These are phyloP conservation scores for Trametes pubescens DNA, from an alignment of 1,284 basidiomycete genomes.

Conservation along the genomic window DNA sequence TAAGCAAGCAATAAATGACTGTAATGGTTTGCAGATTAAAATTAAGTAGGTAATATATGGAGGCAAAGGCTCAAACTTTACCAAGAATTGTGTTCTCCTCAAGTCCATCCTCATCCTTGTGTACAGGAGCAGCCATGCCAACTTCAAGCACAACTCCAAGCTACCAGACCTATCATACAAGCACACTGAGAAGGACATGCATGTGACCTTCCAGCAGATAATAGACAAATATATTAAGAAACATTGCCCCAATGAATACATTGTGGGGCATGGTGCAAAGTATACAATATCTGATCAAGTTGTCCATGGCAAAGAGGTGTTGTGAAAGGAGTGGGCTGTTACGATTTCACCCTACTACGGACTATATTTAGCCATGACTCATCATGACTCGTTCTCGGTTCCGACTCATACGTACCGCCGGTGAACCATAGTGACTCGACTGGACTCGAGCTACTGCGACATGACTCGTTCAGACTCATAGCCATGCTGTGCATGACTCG, in stretches of 20 bases:
- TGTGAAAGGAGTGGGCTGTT: background rate
- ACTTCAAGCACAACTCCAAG: slow-evolving; percentile 23
- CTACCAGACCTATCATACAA: slow-evolving; percentile 1
- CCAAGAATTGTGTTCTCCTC: slow-evolving; percentile 21
- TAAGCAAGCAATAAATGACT: background rate
- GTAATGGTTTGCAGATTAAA: background rate
- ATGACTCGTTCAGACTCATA: no score
- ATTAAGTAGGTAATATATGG: slow-evolving; percentile 16
- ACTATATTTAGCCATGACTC: no score
- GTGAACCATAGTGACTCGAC: no score
- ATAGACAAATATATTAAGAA: background rate
- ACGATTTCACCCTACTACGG: no score
- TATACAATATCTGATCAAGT: slow-evolving; percentile 9
- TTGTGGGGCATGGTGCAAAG: background rate
- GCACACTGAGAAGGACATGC: slow-evolving; percentile 24
- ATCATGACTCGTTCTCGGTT: no score
- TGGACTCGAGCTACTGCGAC: no score
- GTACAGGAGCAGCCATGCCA: slow-evolving; percentile 19
- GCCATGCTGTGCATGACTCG: no score
- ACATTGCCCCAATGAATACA: slow-evolving; percentile 1
- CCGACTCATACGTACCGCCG: no score
- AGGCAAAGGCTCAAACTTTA: slow-evolving; percentile 6
- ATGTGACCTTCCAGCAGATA: slow-evolving; percentile 14
- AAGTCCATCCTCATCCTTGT: slow-evolving; percentile 28
- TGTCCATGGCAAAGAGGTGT: background rate